Conservation (phyloP, 2,329 filamentous ascomycete genomes). For the Aureobasidium sp. region DNA sequence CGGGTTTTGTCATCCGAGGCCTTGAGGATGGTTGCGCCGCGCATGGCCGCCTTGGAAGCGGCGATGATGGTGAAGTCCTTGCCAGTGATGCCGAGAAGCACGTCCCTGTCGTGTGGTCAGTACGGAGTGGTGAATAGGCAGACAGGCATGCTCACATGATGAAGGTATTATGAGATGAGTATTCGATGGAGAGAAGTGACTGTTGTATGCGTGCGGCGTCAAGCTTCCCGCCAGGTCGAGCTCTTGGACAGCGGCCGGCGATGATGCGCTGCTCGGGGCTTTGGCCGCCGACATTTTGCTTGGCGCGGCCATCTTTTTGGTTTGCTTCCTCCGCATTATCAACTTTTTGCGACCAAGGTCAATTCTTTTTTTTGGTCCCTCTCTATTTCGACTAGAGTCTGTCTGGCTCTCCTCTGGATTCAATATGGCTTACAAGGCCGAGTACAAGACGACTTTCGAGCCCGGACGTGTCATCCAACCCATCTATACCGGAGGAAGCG, state of each 20-base stretch:
- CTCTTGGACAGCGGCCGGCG: background rate
- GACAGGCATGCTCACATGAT: constrained; percentile 6
- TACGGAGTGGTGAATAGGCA: constrained; percentile 27
- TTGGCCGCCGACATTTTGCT: background rate
- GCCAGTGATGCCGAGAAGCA: constrained; percentile 94
- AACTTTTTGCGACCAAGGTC: constrained; percentile 5
- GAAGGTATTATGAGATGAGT: background rate
- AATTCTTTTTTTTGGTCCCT: background rate
- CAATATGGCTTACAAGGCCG: constrained; percentile 48
- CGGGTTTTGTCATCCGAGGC: constrained; percentile 94
- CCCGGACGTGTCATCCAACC: constrained; percentile 76
- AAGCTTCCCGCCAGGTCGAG: constrained; percentile 6
- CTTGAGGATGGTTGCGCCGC: constrained; percentile 93
- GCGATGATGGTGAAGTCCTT: constrained; percentile 99
- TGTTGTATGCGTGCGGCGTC: background rate
- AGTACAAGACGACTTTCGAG: constrained; percentile 81
- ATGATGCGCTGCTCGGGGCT: constrained; percentile 2
- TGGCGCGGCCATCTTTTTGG: constrained; percentile 3
- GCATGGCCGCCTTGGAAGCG: constrained; percentile 96
- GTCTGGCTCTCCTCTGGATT: background rate
- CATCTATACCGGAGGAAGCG: constrained; percentile 86
- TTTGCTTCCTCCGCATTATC: background rate
- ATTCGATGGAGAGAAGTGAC: background rate
- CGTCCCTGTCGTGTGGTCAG: constrained; percentile 66
- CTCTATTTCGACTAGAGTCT: background rate